Evolutionary conservation across 805 yeast genomes (phyloP), one percentile per base, ranked within the genome.

Genomic region (Pichia cephalocereana): DNA sequence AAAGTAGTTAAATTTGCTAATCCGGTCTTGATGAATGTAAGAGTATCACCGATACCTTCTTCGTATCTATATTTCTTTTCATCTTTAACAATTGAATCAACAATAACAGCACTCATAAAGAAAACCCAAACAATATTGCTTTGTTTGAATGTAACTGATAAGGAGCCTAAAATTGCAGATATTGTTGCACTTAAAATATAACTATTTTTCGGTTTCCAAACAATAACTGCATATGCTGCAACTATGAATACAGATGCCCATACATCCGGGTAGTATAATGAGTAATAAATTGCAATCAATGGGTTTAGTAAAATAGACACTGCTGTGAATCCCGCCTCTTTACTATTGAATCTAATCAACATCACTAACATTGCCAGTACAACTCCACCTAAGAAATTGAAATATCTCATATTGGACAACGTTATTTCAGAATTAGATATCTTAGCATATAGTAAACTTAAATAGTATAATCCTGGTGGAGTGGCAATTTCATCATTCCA

Each of bases 401-500:
- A 62, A 17, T 70, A 54, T 52, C 95, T 65, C 46, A 82, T 62
- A 10, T 71, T 67, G 0, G 68, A 54, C 19, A 76, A 52, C 4
- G 64, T 62, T 51, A 70, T 67, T 1, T 60, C 66, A 23, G 52
- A 40, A 6, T 49, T 54, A 2, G 56, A 45, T 3, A 72, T 44
- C 36, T 65, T 65, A 9, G 68, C 42, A 52, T 71, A 75, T 3
- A 54, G 52, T 32, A 65, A 64, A 6, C 77, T 79, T 10, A 77
- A 53, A 7, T 64, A 48, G 61, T 93, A 91, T 17, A 91, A 68
- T 0, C 98, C 99, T 1, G 98, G 98, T 1, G 99, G 99, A 0
- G 99, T 93, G 2, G 99, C 91, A 61, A 93, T 88, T 60, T 91
- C 90, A 12, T 80, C 74, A 63, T 93, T 88, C 96, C 96, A 89